Percentiles rank a stretch among this genome's conserved stretches.
Conservation (phyloP, 1,284 basidiomycete genomes). For the Blastosporella zonata region DNA sequence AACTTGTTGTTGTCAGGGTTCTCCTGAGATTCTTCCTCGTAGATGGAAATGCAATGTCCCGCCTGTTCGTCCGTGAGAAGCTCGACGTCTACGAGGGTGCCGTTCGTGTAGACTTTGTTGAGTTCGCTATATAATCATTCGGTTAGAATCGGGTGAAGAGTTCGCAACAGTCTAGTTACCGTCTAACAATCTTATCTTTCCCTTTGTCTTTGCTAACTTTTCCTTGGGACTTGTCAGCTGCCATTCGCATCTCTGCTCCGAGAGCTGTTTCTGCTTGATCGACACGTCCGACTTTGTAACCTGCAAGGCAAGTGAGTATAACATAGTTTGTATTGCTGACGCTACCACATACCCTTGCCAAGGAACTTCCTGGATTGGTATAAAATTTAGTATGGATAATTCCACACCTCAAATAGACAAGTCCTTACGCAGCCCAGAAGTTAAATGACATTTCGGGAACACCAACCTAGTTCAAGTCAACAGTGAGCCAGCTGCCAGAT, state of each 20-base stretch:
- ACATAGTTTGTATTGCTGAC: background rate
- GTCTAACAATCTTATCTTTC: conserved; percentile 81
- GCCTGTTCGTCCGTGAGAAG: conserved; percentile 93
- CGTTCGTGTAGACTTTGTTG: conserved; percentile 95
- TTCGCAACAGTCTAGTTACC: too few species aligned
- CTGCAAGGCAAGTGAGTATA: conserved; percentile 33
- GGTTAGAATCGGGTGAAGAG: background rate
- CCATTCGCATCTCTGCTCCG: conserved; percentile 78
- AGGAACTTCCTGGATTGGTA: conserved; percentile 64
- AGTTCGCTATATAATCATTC: conserved; percentile 61
- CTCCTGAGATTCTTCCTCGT: conserved; percentile 53
- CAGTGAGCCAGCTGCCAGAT: background rate
- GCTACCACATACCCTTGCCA: conserved; percentile 55
- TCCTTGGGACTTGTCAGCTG: conserved; percentile 64
- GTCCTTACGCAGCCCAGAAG: conserved; percentile 79
- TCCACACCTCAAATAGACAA: background rate
- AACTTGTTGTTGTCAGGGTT: conserved; percentile 58
- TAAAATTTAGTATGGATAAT: background rate
- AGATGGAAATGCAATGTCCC: conserved; percentile 92
- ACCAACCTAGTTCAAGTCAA: conserved; percentile 62
- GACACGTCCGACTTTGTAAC: conserved; percentile 96
- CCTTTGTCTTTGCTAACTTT: conserved; percentile 54
- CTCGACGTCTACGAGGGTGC: conserved; percentile 91
- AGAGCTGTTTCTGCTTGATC: conserved; percentile 95
- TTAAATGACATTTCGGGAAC: conserved; percentile 96